A percentile compares a stretch with the other conserved stretches of the same genome.
These are phyloP conservation scores for Raffaelea albimanens DNA, from an alignment of 2,329 filamentous ascomycete species.

Conservation along the genomic window DNA sequence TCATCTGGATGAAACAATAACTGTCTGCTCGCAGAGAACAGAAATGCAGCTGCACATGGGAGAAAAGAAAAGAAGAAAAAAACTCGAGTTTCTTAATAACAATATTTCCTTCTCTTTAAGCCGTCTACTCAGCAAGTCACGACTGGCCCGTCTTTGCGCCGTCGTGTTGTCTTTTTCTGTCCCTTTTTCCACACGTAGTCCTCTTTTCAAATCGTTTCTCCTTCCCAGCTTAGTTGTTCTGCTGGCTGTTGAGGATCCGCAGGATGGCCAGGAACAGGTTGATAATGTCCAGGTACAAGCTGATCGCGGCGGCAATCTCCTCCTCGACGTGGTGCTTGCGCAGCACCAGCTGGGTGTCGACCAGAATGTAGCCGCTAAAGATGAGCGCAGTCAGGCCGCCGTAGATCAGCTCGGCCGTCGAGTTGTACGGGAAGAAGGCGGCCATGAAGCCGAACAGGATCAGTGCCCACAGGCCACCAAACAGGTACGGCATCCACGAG, in stretches of 20 bases:
- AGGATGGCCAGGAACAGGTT: slow-evolving; percentile 96
- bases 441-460: slow-evolving; percentile 90
- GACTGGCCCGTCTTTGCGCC: no score
- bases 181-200: background rate
- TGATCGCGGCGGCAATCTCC: slow-evolving; percentile 92
- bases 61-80: no score
- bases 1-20: no score
- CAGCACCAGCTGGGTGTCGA: slow-evolving; percentile 94
- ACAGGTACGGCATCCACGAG: slow-evolving; percentile 91
- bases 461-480: slow-evolving; percentile 80
- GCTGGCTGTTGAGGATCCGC: slow-evolving; percentile 91
- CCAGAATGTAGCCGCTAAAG: slow-evolving; percentile 90
- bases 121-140: background rate
- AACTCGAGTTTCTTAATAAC: no score
- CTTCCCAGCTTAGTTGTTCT: slow-evolving; percentile 60
- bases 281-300: slow-evolving; percentile 90
- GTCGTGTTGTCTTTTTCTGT: no score
- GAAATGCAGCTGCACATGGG: no score
- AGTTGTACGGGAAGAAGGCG: slow-evolving; percentile 77
- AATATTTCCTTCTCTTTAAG: background rate
- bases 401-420: slow-evolving; percentile 76
- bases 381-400: slow-evolving; percentile 73
- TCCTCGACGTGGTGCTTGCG: slow-evolving; percentile 95
- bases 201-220: no score
- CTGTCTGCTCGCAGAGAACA: no score